Base-by-base conservation (phyloP, 805 yeast genomes). In the Yamadazyma takamatsuzukensis region DNA sequence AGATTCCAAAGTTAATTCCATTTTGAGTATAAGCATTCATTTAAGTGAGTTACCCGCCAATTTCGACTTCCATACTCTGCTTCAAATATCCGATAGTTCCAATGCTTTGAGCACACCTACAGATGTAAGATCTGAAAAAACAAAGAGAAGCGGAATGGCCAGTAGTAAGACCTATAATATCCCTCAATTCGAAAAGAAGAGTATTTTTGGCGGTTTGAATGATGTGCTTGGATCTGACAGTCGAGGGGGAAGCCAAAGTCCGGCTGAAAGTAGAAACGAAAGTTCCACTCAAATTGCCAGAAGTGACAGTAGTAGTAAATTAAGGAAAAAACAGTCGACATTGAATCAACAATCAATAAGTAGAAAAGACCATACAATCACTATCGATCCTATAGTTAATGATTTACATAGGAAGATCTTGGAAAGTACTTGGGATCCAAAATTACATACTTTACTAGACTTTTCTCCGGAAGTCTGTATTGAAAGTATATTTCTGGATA, bases 1-100 rank as follows among this genome's bases (percentile, higher is more conserved):
- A 47, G 73, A 85, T 17, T 82, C 95, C 2, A 85, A 86, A 44
- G 77, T 90, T 13, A 90, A 90, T 54, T 80, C 94, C 2, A 82
- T 86, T n/a, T 56, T 83, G 24, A 79, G 72, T 39, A 40, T 86
- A 25, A 69, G 80, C 2, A 61, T 84, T n/a, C 63, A 65, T 4
- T 55, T 83, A 44, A 67, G 63, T 25, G 70, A 65, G 37, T 52
- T 64, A 14, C 61, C 71, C 3, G 36, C 58, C 4, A 50, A 61
- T 37, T 49, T 47, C 25, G 70, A 64, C 25, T 66, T 66, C 49
- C 70, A 62, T 40, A 66, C 72, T 2, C 69, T 56, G 34, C 50
- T 66, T 22, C 64, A 56, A 26, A 54, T 65, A 6, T 45, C 51
- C 8, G 71, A 65, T 28, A 40, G 47, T 6, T 39, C 38, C 11